Percentiles rank a stretch among this genome's conserved stretches.
These are phyloP conservation scores for Ottelia alismoides DNA, from an alignment of 106 monocot genomes.

Conservation along the genomic window DNA sequence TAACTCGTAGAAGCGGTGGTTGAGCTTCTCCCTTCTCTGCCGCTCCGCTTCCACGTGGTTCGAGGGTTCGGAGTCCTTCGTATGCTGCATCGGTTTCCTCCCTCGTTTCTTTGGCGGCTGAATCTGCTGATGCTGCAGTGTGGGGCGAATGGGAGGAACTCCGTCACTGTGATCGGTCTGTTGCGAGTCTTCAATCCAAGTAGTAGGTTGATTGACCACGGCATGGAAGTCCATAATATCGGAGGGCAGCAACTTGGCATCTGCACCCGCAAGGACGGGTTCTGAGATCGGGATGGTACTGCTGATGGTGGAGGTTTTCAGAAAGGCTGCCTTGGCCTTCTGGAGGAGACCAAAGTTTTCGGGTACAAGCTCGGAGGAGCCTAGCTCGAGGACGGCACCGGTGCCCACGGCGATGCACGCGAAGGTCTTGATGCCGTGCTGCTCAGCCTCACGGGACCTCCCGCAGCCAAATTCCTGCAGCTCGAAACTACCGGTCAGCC, in stretches of 20 bases:
- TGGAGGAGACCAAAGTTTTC: constrained; percentile 10
- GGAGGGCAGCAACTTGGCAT: neutral
- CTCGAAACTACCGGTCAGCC: constrained; percentile 9
- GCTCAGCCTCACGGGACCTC: constrained; percentile 7
- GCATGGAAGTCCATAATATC: neutral
- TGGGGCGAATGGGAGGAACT: neutral
- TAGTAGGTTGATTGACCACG: too few relatives aligned
- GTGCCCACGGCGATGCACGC: constrained; percentile 9
- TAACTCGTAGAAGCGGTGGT: constrained; percentile 23
- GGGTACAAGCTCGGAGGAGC: constrained; percentile 5
- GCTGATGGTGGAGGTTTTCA: neutral
- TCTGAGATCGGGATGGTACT: neutral
- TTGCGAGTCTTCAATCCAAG: neutral
- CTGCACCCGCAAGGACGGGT: neutral
- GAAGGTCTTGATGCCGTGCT: constrained; percentile 9
- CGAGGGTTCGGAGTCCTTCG: neutral
- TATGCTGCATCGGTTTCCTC: neutral
- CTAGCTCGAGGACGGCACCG: constrained; percentile 11
- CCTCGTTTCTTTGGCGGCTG: constrained; percentile 1
- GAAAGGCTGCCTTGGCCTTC: neutral
- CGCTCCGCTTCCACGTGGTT: constrained; percentile 26
- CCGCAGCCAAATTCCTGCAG: constrained; percentile 13
- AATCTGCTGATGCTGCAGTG: neutral
- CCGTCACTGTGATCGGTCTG: neutral
- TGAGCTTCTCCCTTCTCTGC: constrained; percentile 23